Evolutionary conservation across 139 green algal species (phyloP).

Genomic region (Marvania coccoides): DNA sequence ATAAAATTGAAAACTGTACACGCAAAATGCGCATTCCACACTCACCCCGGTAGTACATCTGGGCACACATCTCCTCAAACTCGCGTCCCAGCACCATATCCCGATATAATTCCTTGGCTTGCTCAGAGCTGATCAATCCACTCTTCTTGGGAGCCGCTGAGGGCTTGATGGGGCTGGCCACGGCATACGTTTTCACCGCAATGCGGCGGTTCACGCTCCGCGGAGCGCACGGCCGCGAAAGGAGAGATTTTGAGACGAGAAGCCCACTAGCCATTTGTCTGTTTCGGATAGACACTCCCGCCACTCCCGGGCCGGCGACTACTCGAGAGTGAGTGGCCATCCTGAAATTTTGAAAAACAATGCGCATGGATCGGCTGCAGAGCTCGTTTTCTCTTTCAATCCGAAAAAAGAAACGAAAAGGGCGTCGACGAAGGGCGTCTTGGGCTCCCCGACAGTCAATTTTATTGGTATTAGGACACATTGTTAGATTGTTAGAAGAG

Average conservation of each 20-base stretch:
- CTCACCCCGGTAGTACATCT: conserved; percentile 99
- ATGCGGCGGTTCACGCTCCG: no score
- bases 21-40: no score
- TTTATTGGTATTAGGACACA: no score
- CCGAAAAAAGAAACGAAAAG: no score
- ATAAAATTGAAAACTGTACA: no score
- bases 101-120: conserved; percentile 73
- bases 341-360: neutral
- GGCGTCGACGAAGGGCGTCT: no score
- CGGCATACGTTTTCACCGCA: neutral
- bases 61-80: conserved; percentile 97
- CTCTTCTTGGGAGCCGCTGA: neutral
- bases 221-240: neutral
- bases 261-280: neutral
- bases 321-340: neutral
- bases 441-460: no score
- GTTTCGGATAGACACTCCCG: neutral
- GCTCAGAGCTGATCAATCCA: conserved; percentile 50
- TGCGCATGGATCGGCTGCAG: neutral
- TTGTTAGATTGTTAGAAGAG: no score
- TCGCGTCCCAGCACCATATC: conserved; percentile 91
- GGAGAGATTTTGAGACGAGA: neutral
- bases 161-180: conserved; percentile 7
- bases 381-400: no score
- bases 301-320: neutral